These are phyloP conservation scores for Aspergillus puulaauensis DNA, from an alignment of 2,329 filamentous ascomycete species.

Conservation along the genomic window DNA sequence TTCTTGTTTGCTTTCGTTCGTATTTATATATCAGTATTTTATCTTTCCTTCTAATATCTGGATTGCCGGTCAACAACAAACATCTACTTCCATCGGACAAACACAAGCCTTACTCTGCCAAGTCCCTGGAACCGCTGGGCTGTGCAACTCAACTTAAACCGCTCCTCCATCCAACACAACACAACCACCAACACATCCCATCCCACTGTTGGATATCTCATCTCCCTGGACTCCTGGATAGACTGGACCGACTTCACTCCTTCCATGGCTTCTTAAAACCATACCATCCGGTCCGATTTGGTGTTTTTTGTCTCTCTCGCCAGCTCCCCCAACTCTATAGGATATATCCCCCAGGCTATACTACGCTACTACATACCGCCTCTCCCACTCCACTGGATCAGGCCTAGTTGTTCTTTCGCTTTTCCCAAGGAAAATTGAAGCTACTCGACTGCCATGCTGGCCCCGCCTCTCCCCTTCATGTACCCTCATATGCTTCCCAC, in stretches of 20 bases:
- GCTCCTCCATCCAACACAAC: background rate
- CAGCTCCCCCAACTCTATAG: background rate
- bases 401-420: background rate
- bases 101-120: background rate
- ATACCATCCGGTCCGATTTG: conserved; percentile 13
- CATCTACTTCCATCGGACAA: conserved; percentile 6
- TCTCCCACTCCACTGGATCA: background rate
- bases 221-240: conserved; percentile 16
- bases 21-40: conserved; percentile 8
- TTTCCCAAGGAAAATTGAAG: background rate
- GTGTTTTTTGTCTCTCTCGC: background rate
- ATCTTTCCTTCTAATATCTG: conserved; percentile 8
- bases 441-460: conserved; percentile 15
- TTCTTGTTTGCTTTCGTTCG: conserved; percentile 9
- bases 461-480: conserved; percentile 29
- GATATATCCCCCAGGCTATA: background rate
- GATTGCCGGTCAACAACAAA: conserved; percentile 7
- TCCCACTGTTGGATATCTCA: background rate
- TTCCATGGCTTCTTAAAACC: conserved; percentile 24
- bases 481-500: conserved; percentile 48
- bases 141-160: conserved; percentile 11
- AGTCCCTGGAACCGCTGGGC: conserved; percentile 7
- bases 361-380: background rate
- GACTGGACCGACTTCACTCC: conserved; percentile 17
- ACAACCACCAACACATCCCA: background rate